Evolutionary conservation across 768 basidiomycete genomes (phyloP).

Genomic region (Polyporus arcularius): DNA sequence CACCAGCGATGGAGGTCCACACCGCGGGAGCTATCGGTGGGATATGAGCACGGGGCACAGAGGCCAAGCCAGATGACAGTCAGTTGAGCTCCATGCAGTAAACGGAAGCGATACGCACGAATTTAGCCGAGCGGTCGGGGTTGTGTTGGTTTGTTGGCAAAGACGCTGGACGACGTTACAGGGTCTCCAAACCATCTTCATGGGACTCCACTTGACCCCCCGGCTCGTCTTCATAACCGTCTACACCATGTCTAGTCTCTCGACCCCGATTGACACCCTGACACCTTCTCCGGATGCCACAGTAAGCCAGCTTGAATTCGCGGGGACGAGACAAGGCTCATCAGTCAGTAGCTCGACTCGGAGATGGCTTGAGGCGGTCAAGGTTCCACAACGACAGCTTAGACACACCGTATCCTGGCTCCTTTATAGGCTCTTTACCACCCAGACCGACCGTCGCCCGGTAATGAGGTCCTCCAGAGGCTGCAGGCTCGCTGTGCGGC

Average conservation of each 20-base stretch:
- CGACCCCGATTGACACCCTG: constrained; percentile 83
- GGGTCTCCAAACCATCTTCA: constrained; percentile 54
- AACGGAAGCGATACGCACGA: too few species aligned
- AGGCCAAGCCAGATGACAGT: too few species aligned
- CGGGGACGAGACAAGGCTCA: constrained; percentile 66
- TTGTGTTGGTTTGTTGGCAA: too few species aligned
- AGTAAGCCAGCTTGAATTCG: constrained; percentile 50
- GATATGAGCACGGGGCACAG: too few species aligned
- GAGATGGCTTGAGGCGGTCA: neutral
- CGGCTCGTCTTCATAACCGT: constrained; percentile 63
- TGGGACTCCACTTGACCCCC: constrained; percentile 79
- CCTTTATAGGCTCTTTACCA: neutral
- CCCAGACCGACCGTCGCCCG: constrained; percentile 27
- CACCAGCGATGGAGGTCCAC: too few species aligned
- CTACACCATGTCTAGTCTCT: constrained; percentile 45
- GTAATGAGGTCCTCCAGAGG: constrained; percentile 58
- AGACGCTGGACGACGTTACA: too few species aligned
- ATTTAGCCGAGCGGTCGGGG: too few species aligned
- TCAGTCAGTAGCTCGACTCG: neutral
- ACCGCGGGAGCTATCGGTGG: too few species aligned
- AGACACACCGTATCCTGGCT: neutral
- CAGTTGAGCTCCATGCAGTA: too few species aligned
- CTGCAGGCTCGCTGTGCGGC: constrained; percentile 56
- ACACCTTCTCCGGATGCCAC: too few species aligned
- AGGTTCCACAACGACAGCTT: neutral